Percentiles rank a stretch among this genome's conserved stretches.
These are phyloP conservation scores for Phytophthora constricta DNA, from an alignment of 352 stramenopile species.

Conservation along the genomic window DNA sequence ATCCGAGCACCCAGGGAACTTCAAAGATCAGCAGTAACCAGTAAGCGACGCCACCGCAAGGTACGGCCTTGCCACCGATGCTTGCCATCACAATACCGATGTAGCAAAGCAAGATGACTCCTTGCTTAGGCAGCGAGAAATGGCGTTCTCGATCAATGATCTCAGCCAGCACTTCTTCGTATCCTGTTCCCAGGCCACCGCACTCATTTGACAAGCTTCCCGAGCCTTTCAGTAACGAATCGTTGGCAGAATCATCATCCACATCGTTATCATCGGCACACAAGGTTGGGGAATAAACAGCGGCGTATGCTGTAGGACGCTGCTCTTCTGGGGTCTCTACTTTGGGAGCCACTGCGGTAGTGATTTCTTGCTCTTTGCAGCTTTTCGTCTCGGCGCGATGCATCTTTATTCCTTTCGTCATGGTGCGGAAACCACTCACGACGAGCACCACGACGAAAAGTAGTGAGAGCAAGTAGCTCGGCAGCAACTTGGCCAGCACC, in stretches of 20 bases:
- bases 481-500: conserved; percentile 58
- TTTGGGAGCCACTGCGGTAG: background rate
- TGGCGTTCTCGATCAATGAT: conserved; percentile 39
- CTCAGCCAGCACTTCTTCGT: conserved; percentile 21
- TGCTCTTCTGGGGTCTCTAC: conserved; percentile 4
- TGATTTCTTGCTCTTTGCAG: conserved; percentile 27
- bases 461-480: conserved; percentile 60
- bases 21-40: conserved; percentile 54
- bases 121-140: conserved; percentile 46
- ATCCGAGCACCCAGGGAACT: conserved; percentile 55
- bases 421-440: conserved; percentile 30
- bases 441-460: conserved; percentile 57
- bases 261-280: conserved; percentile 5
- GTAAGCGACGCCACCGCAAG: conserved; percentile 45
- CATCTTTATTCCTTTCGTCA: conserved; percentile 36
- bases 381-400: conserved; percentile 37
- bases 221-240: conserved; percentile 25
- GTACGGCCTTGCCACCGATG: conserved; percentile 35
- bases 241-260: background rate
- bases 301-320: conserved; percentile 9
- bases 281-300: conserved; percentile 17
- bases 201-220: conserved; percentile 23
- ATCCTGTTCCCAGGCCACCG: background rate
- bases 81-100: conserved; percentile 40
- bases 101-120: conserved; percentile 47